phyloP scores from a whole-genome alignment of 768 basidiomycete species.

The Mycena polygramma region DNA sequence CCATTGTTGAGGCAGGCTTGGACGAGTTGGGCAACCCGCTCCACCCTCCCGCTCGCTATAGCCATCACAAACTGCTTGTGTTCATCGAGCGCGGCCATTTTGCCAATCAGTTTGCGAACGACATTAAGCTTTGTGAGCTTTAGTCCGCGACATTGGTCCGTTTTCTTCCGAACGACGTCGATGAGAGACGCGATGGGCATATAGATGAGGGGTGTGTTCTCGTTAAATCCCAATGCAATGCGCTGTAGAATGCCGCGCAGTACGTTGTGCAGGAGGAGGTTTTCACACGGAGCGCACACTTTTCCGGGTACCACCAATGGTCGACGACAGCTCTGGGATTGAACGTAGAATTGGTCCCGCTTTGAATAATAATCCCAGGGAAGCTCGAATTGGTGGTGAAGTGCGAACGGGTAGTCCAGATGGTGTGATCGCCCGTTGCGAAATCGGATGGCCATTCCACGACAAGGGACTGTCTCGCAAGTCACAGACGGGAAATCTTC shows the following conservation, averaged over 20 bases:
- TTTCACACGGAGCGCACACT: conserved; percentile 10
- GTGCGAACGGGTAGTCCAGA: conserved; percentile 11
- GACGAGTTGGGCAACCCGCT: conserved; percentile 37
- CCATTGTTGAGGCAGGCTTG: conserved; percentile 30
- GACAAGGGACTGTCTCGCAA: not conserved
- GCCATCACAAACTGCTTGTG: conserved; percentile 42
- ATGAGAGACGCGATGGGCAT: conserved; percentile 29
- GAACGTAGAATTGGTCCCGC: conserved; percentile 5
- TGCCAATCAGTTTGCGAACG: conserved; percentile 26
- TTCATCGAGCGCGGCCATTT: conserved; percentile 26
- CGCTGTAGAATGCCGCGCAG: conserved; percentile 36
- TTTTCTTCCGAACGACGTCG: conserved; percentile 26
- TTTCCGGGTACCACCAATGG: not conserved
- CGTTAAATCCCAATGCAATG: conserved; percentile 33
- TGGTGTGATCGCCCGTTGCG: conserved; percentile 2
- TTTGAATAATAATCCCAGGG: conserved; percentile 19
- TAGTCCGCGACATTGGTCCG: conserved; percentile 16
- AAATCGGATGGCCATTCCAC: not conserved
- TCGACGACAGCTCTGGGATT: not conserved
- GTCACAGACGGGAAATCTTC: not conserved
- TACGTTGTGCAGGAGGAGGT: conserved; percentile 2
- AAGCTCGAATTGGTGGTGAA: not conserved
- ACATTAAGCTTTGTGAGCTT: conserved; percentile 32
- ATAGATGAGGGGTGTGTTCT: conserved; percentile 33
- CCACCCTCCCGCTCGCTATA: conserved; percentile 39